Evolutionary conservation across 768 basidiomycete species (phyloP).

Genomic region (Collybia nuda): DNA sequence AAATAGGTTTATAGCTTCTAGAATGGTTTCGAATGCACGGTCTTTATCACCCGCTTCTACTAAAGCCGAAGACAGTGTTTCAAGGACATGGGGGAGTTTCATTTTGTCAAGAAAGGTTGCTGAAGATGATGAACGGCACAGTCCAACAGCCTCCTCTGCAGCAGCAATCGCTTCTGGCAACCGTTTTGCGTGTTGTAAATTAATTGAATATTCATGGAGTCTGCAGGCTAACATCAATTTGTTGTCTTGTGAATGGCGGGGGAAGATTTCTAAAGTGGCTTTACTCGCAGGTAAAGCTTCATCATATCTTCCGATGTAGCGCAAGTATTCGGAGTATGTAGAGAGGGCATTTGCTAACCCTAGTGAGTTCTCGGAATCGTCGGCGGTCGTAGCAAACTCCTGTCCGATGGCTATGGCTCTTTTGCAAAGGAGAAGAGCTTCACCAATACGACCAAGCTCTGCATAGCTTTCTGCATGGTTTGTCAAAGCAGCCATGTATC

Average conservation of each 20-base stretch:
- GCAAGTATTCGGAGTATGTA: background rate
- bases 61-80: background rate
- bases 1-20: conserved; percentile 6
- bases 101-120: conserved; percentile 1
- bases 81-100: conserved; percentile 5
- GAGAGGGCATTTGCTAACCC: background rate
- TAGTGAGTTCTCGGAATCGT: background rate
- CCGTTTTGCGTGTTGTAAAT: background rate
- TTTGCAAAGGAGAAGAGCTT: conserved; percentile 4
- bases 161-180: conserved; percentile 7
- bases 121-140: conserved; percentile 6
- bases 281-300: too few species aligned
- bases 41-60: conserved; percentile 4
- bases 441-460: conserved; percentile 3
- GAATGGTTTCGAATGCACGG: conserved; percentile 1
- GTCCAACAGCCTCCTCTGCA: conserved; percentile 7
- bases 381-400: background rate
- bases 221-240: conserved; percentile 3
- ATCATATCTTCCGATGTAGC: too few species aligned
- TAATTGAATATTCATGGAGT: background rate
- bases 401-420: conserved; percentile 6
- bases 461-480: conserved; percentile 4
- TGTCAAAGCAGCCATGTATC: conserved; percentile 1
- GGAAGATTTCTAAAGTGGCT: too few species aligned
- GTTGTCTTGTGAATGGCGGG: too few species aligned